Conservation (phyloP, 352 stramenopile genomes). For the Globisporangium sylvaticum region DNA sequence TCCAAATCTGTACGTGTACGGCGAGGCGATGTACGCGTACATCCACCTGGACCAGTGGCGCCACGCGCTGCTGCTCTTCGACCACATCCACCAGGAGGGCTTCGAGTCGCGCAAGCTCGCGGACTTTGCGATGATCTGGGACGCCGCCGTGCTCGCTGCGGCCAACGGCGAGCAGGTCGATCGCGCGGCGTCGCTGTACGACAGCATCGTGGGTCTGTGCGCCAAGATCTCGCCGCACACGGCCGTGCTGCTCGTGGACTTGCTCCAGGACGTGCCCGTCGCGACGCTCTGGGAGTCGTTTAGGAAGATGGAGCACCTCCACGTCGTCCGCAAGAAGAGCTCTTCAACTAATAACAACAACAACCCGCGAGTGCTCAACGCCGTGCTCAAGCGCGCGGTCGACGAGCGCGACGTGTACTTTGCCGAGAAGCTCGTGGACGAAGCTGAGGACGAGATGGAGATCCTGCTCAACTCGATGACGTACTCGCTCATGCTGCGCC, state of each 20-base stretch:
- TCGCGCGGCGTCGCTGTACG: conserved; percentile 38
- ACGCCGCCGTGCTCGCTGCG: conserved; percentile 53
- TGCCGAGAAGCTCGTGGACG: conserved; percentile 48
- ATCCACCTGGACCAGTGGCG: conserved; percentile 58
- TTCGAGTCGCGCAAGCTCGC: conserved; percentile 34
- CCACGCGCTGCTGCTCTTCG: conserved; percentile 69
- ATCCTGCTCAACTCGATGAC: conserved; percentile 67
- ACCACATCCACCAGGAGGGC: conserved; percentile 53
- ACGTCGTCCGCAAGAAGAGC: conserved; percentile 32
- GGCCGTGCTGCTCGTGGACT: conserved; percentile 42
- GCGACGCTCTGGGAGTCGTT: conserved; percentile 59
- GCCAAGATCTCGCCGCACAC: conserved; percentile 42
- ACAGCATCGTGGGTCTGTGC: conserved; percentile 35
- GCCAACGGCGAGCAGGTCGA: conserved; percentile 41
- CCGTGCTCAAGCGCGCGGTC: conserved; percentile 51
- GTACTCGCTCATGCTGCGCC: conserved; percentile 63
- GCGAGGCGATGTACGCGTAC: conserved; percentile 66
- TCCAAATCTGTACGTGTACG: conserved; percentile 69
- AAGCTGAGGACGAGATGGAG: conserved; percentile 31
- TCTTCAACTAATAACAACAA: conserved; percentile 18
- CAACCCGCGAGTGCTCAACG: conserved; percentile 51
- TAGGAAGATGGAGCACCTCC: conserved; percentile 38
- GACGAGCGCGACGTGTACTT: conserved; percentile 43
- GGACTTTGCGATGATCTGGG: conserved; percentile 56
- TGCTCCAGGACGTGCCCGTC: conserved; percentile 36